Conservation (phyloP, 164 flowering plant genomes). For the Chloranthus sessilifolius region DNA sequence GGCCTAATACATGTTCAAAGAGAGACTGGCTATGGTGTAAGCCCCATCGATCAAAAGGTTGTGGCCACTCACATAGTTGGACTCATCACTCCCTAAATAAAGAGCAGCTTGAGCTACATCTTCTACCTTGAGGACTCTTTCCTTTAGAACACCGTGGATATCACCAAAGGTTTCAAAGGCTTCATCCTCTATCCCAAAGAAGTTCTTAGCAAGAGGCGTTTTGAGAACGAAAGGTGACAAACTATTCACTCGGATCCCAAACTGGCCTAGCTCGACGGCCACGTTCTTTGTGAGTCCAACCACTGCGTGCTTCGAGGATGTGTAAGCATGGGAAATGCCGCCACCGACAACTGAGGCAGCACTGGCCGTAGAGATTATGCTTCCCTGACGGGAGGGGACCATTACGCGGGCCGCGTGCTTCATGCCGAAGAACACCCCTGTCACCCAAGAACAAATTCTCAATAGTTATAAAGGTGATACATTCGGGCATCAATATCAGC, state of each 20-base stretch:
- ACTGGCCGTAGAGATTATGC: constrained; percentile 30
- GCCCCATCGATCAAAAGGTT: neutral
- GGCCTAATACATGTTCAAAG: too few relatives aligned
- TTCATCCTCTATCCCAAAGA: constrained; percentile 13
- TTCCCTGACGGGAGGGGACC: constrained; percentile 25
- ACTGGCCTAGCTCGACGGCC: constrained; percentile 30
- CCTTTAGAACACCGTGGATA: constrained; percentile 16
- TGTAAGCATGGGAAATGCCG: constrained; percentile 23
- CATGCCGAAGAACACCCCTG: constrained; percentile 23
- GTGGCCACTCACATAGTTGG: neutral
- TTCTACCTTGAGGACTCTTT: constrained; percentile 16
- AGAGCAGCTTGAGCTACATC: constrained; percentile 34
- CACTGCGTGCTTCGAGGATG: constrained; percentile 35
- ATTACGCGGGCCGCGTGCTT: constrained; percentile 43
- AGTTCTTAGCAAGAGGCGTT: constrained; percentile 18
- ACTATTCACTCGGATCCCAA: constrained; percentile 25
- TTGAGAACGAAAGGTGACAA: constrained; percentile 7
- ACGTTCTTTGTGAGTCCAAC: constrained; percentile 28
- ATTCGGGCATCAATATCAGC: too few relatives aligned
- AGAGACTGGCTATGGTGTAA: too few relatives aligned
- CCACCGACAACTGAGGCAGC: constrained; percentile 18
- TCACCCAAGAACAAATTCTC: too few relatives aligned
- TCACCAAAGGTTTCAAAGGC: neutral
- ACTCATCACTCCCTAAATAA: constrained; percentile 17
- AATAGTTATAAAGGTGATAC: too few relatives aligned